Evolutionary conservation across 2,329 filamentous ascomycete genomes (phyloP).

Genomic region (Ceratocystis ficicola): DNA sequence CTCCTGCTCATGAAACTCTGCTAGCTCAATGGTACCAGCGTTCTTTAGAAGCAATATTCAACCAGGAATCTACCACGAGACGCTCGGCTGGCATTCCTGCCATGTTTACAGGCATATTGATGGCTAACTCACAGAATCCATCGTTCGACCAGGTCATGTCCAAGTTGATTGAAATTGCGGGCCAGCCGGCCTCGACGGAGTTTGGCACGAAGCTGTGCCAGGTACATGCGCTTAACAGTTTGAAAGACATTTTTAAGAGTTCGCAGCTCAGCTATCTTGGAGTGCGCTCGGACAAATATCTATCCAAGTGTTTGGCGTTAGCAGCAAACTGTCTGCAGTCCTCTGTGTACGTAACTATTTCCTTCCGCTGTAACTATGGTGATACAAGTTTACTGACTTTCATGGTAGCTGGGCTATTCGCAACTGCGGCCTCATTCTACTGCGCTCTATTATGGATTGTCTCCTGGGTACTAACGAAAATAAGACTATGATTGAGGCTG

Average conservation of each 20-base stretch:
- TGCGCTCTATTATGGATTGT: constrained; percentile 71
- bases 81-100: constrained; percentile 86
- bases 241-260: constrained; percentile 84
- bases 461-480: constrained; percentile 65
- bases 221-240: constrained; percentile 86
- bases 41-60: constrained; percentile 57
- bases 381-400: constrained; percentile 11
- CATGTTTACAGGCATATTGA: constrained; percentile 68
- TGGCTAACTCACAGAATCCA: constrained; percentile 45
- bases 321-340: constrained; percentile 69
- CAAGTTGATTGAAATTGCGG: constrained; percentile 49
- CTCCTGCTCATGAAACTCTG: constrained; percentile 32
- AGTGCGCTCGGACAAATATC: constrained; percentile 57
- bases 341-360: constrained; percentile 47
- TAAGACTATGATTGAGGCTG: constrained; percentile 48
- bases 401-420: constrained; percentile 69
- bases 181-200: constrained; percentile 40
- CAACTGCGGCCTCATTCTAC: constrained; percentile 82
- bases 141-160: constrained; percentile 54
- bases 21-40: constrained; percentile 62
- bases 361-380: constrained; percentile 13
- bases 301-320: constrained; percentile 64
- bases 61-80: constrained; percentile 70
- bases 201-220: constrained; percentile 64
- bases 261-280: constrained; percentile 62